Evolutionary conservation across 805 yeast species (phyloP).

Genomic region (Nakazawaea peltata): DNA sequence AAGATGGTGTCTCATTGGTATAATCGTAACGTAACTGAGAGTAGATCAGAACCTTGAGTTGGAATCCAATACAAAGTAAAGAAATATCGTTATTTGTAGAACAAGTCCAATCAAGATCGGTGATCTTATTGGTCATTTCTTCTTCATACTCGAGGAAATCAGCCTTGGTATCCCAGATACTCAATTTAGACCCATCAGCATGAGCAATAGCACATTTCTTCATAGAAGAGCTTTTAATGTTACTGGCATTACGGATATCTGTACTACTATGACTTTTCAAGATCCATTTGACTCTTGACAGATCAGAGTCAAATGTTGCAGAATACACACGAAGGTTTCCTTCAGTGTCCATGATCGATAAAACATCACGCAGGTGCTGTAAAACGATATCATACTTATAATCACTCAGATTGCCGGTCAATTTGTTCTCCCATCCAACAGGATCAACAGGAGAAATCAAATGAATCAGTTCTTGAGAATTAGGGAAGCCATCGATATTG

Average conservation of each 20-base stretch:
- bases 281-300: conserved; percentile 40
- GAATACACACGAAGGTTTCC: conserved; percentile 46
- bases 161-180: conserved; percentile 74
- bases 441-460: conserved; percentile 60
- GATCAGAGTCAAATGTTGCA: conserved; percentile 21
- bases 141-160: conserved; percentile 61
- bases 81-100: conserved; percentile 51
- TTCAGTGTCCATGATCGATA: conserved; percentile 47
- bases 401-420: conserved; percentile 9
- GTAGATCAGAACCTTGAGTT: conserved; percentile 52
- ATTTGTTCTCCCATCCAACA: conserved; percentile 37
- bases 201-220: conserved; percentile 73
- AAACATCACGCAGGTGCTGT: conserved; percentile 31
- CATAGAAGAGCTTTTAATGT: conserved; percentile 67
- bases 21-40: conserved; percentile 86
- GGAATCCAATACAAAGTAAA: conserved; percentile 74
- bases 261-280: conserved; percentile 45
- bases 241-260: conserved; percentile 40
- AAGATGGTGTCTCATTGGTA: conserved; percentile 72
- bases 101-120: conserved; percentile 86
- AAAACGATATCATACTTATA: conserved; percentile 12
- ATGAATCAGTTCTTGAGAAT: conserved; percentile 26
- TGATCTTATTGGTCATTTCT: conserved; percentile 26
- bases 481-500: conserved; percentile 31
- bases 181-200: conserved; percentile 36